Evolutionary conservation across 371 early-diverging fungal species (phyloP), one percentile per base, ranked within the genome.

Genomic region (Mucor velutinosus): DNA sequence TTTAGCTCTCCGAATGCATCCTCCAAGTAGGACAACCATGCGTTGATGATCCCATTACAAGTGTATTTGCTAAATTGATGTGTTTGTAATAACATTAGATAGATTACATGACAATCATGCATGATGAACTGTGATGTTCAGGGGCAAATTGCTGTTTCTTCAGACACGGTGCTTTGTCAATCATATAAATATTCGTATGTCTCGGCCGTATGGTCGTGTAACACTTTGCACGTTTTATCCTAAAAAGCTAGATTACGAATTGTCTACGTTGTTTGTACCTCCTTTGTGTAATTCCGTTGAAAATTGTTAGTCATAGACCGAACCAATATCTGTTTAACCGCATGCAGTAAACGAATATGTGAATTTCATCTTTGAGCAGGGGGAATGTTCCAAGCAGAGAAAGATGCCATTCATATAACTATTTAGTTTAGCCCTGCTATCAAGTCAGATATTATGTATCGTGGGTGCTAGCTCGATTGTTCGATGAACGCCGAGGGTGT

Each of bases 201-300:
- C 27, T 53, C 14, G 23, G 14, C 27, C 53, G 53, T 53, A 15
- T 25, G 15, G 53, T 27, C 27, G 53, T 53, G 53, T 53, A 53
- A 53, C 53, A 53, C 27, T 53, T 53, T 53, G 53, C 53, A 53
- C 53, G 53, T 53, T 53, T 53, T 53, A 23, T 53, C 41, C 41
- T 17, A 23, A 25, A 19, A 27, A 27, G 53, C 23, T 53, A 25
- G 23, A 53, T 53, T 53, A 53, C 53, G 53, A 53, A 53, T 53
- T 53, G 15, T 53, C 53, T 25, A 27, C 53, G 27, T 27, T 27
- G 53, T 53, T 53, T 53, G 47, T 47, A 47, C 47, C 47, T 21
- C 47, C 47, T 47, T 47, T 47, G 53, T 53, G 53, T 53, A 53
- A 53, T 53, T 12, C 6, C 1, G 12, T 27, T 53, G 53, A 53